Evolutionary conservation across 2,329 filamentous ascomycete species (phyloP).

Genomic region (Pseudogymnoascus sp.): DNA sequence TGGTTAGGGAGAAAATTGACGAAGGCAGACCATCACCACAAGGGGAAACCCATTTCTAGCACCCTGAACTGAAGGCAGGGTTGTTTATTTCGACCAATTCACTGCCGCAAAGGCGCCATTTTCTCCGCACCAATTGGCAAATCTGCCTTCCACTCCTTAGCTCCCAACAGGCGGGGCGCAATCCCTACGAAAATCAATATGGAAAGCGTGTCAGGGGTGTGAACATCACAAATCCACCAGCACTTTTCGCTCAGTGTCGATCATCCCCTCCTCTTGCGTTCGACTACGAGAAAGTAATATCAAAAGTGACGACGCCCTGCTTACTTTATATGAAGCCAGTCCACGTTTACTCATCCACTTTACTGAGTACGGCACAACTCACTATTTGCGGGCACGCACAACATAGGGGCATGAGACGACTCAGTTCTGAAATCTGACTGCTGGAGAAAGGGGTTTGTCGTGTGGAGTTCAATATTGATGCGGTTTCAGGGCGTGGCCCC

Average conservation of each 20-base stretch:
- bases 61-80: neutral
- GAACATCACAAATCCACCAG: neutral
- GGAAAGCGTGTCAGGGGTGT: neutral
- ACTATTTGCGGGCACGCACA: neutral
- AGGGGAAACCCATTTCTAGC: neutral
- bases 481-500: neutral
- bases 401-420: constrained; percentile 4
- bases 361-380: neutral
- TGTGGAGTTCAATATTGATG: neutral
- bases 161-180: neutral
- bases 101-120: neutral
- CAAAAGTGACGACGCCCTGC: neutral
- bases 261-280: neutral
- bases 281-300: neutral
- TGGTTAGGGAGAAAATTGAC: neutral
- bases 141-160: neutral
- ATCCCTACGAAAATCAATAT: constrained; percentile 7
- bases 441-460: neutral
- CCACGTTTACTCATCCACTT: neutral
- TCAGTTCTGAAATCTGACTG: neutral
- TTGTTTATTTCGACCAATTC: neutral
- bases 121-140: neutral
- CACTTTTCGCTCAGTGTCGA: neutral
- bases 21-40: neutral
- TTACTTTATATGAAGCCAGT: neutral